A percentile compares a stretch with the other conserved stretches of the same genome.
phyloP scores from a whole-genome alignment of 495 filamentous ascomycete genomes.

The Annulohypoxylon moriforme region DNA sequence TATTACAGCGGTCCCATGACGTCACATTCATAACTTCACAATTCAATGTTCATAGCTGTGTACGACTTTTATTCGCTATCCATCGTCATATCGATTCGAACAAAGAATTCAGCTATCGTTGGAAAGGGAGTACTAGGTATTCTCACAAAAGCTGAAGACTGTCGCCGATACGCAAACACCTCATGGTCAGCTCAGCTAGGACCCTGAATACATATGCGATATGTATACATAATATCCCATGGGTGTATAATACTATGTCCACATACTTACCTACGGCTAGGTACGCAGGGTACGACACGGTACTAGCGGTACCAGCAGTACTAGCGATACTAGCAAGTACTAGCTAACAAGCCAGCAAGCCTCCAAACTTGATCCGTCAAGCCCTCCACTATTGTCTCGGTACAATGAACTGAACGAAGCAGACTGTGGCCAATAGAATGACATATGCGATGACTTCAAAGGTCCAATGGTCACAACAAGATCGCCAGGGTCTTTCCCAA shows the following conservation, averaged over 20 bases:
- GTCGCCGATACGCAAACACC: neutral
- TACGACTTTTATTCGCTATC: neutral
- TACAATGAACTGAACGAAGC: neutral
- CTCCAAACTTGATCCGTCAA: slow-evolving; percentile 12
- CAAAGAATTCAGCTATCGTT: neutral
- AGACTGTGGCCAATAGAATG: slow-evolving; percentile 45
- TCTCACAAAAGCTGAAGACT: neutral
- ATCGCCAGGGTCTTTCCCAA: slow-evolving; percentile 56
- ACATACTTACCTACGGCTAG: neutral
- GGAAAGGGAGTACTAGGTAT: neutral
- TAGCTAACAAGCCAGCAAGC: neutral
- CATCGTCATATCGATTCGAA: slow-evolving; percentile 3
- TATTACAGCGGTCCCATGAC: slow-evolving; percentile 34
- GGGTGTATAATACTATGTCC: neutral
- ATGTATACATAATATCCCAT: neutral
- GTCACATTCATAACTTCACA: slow-evolving; percentile 19
- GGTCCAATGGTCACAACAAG: slow-evolving; percentile 26
- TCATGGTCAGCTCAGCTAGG: neutral
- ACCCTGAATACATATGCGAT: neutral
- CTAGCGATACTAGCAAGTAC: neutral
- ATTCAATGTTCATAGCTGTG: neutral
- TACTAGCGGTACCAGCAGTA: neutral
- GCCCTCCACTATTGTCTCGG: slow-evolving; percentile 30
- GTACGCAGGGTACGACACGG: neutral
- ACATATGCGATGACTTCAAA: slow-evolving; percentile 47